These are phyloP conservation scores for Hsuehochloa calcarea DNA, from an alignment of 176 grass and related monocot species.

Conservation along the genomic window DNA sequence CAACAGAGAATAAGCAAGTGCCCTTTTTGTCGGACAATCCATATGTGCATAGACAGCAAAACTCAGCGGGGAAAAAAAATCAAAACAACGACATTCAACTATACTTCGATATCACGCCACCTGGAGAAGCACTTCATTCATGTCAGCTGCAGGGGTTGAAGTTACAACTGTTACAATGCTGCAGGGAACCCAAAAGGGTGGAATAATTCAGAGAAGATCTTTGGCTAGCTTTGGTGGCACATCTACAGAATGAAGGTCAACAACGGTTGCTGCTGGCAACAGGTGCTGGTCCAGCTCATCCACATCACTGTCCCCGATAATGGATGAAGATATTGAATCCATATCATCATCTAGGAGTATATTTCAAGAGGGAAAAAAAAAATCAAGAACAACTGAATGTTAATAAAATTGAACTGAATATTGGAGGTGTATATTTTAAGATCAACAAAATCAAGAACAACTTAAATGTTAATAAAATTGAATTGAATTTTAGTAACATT, in stretches of 20 bases:
- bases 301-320: conserved; percentile 56
- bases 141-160: neutral
- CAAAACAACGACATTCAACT: conserved; percentile 17
- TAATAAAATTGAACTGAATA: neutral
- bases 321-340: conserved; percentile 56
- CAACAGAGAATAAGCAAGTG: neutral
- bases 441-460: neutral
- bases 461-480: neutral
- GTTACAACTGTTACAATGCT: neutral
- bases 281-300: conserved; percentile 62
- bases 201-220: conserved; percentile 42
- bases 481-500: neutral
- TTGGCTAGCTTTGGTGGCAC: conserved; percentile 46
- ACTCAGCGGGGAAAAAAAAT: conserved; percentile 39
- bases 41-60: neutral
- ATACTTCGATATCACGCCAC: neutral
- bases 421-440: neutral
- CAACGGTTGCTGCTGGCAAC: conserved; percentile 6
- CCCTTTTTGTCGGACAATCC: neutral
- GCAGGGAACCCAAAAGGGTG: neutral
- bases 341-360: conserved; percentile 62
- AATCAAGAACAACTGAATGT: neutral
- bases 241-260: conserved; percentile 48
- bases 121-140: neutral
- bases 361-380: neutral